A percentile compares a stretch with the other conserved stretches of the same genome.
phyloP scores from a whole-genome alignment of 2,329 filamentous ascomycete genomes.

The Penicillium sp. region DNA sequence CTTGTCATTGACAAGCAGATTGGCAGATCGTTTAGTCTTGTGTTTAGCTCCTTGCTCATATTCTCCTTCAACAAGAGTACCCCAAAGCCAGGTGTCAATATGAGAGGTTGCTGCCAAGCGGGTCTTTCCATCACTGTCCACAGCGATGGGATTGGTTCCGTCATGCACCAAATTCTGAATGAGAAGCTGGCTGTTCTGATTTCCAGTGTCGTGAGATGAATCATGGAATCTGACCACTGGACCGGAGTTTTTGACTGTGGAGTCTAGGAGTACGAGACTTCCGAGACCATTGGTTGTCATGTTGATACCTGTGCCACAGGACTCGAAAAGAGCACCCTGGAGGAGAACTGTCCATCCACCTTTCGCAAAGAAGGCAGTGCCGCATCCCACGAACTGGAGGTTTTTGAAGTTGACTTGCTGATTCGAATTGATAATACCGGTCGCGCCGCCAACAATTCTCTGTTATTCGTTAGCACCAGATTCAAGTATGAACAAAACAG shows the following conservation, averaged over 20 bases:
- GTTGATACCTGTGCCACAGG: slow-evolving; percentile 29
- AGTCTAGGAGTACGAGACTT: slow-evolving; percentile 31
- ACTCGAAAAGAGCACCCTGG: slow-evolving; percentile 29
- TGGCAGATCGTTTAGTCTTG: slow-evolving; percentile 30
- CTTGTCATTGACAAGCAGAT: slow-evolving; percentile 35
- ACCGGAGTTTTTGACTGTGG: slow-evolving; percentile 24
- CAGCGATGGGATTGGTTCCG: slow-evolving; percentile 26
- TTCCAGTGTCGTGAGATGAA: slow-evolving; percentile 29
- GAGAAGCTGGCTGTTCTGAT: slow-evolving; percentile 29
- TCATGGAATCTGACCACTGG: slow-evolving; percentile 27
- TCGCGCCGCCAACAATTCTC: slow-evolving; percentile 27
- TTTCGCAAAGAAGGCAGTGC: slow-evolving; percentile 47
- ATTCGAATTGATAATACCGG: slow-evolving; percentile 31
- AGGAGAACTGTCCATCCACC: slow-evolving; percentile 31
- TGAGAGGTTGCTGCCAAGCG: slow-evolving; percentile 15
- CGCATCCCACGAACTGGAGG: slow-evolving; percentile 61
- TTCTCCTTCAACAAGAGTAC: slow-evolving; percentile 29
- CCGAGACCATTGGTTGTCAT: slow-evolving; percentile 29
- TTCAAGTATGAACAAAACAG: background rate
- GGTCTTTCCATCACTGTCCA: slow-evolving; percentile 27
- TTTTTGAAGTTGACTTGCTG: slow-evolving; percentile 46
- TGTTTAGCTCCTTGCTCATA: slow-evolving; percentile 34
- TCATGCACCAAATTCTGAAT: slow-evolving; percentile 28
- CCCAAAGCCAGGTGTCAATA: slow-evolving; percentile 36
- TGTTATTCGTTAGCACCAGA: slow-evolving; percentile 9